Base-by-base conservation (phyloP, 1,284 basidiomycete species). In the Pseudomicrostroma phylloplanum region DNA sequence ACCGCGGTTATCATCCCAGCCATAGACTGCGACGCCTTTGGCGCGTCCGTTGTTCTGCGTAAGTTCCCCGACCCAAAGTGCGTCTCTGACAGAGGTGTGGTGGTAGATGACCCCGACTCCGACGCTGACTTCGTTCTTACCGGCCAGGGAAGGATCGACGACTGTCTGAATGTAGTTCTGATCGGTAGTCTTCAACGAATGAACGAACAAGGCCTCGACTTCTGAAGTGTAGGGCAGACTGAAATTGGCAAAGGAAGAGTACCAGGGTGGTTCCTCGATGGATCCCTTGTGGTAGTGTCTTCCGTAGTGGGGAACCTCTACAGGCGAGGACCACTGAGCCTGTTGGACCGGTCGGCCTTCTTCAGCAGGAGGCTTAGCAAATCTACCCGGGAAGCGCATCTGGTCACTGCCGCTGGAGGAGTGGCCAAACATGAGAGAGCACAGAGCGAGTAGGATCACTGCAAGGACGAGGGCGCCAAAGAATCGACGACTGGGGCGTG, bases 251-350 rank as follows among this genome's bases (percentile, higher is more conserved):
- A 25, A 3, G 8, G 21, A 23, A 6, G 51, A 19, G 51, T 54
- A 54, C 51, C 51, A 54, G 13, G 51, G 51, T 36, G 3, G 30
- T 9, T 36, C 30, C 3, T 36, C 30, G 30, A 36, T 9, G 30
- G 30, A 4, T 11, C 46, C 46, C n/a, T 23, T 23, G 23, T 48
- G 46, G 23, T 3, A n/a, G 46, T n/a, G 46, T 9, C 30, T 36
- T 36, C 30, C 30, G 12, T 48, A 48, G 46, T 48, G n/a, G 17
- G 46, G 46, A 6, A n/a, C n/a, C 46, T 48, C 46, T 23, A 48
- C 46, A n/a, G 46, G 46, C 23, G 46, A 48, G 23, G 46, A 48
- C 46, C 46, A 48, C n/a, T n/a, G 23, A 23, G 46, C 46, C 23
- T 23, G 46, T 4, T n/a, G 23, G n/a, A 3, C 23, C n/a, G 46